Evolutionary conservation across 306 rosid species (phyloP), one percentile per base, ranked within the genome.

Genomic region (Rubus idaeus): DNA sequence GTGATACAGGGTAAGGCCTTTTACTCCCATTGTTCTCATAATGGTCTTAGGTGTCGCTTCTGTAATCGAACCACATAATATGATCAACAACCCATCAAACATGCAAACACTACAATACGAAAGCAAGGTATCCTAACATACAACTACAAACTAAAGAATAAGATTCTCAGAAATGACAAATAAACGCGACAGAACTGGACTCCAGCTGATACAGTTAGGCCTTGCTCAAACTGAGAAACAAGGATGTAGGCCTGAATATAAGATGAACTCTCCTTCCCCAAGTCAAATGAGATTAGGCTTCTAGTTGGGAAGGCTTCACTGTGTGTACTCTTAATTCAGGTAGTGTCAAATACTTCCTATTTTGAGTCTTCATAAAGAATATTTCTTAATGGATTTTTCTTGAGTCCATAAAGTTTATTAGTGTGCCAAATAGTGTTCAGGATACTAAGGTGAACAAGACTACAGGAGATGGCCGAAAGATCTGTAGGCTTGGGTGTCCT

Each of bases 1-100:
- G 87, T 88, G 91, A 83, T 88, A 88, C 56, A 88, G 91, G 35
- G 91, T 88, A 40, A 88, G 87, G 68, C 91, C 91, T 79, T 88
- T 88, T 44, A 88, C 87, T 79, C 89, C 91, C 89, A 88, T 88
- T 50, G 91, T 88, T 81, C 87, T 84, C 91, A 88, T 80, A 68
- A 88, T 88, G 17, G 87, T 81, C 82, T 88, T 88, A 0, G 91
- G 91, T 5, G 91, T 88, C 40, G 91, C 91, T 78, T 88, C 91
- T 88, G 91, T 76, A 72, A 80, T 51, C 45, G 65, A 64, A 75
- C 37, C 81, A 56, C 16, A 74, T 42, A 70, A 40, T 26, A 35
- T 12, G 21, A 35, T 67, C 69, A 70, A 60, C 63, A 66, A 18
- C 57, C 21, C 53, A 51, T 58, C 46, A 45, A 58, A 62, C 62